These are phyloP conservation scores for Geosmithia morbida DNA, from an alignment of 2,329 filamentous ascomycete genomes.

Conservation along the genomic window DNA sequence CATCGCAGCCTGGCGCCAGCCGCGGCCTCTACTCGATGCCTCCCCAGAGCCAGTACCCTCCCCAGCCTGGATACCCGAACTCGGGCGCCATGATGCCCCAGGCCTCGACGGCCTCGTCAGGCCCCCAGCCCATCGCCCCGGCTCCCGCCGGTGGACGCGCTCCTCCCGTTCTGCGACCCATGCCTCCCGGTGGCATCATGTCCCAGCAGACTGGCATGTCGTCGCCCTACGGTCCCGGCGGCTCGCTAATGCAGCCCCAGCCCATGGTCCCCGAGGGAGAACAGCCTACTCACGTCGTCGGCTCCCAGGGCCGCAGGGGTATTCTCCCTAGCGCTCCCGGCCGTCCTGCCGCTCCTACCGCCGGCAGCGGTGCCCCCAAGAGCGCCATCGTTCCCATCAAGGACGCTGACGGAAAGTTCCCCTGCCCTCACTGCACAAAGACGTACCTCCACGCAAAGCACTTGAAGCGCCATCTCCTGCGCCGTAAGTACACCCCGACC, in stretches of 20 bases:
- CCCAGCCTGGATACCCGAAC: conserved; percentile 38
- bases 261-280: conserved; percentile 40
- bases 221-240: conserved; percentile 41
- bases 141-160: conserved; percentile 45
- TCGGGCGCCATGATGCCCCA: conserved; percentile 51
- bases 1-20: conserved; percentile 30
- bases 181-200: conserved; percentile 53
- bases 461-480: conserved; percentile 84
- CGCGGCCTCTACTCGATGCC: conserved; percentile 40
- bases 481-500: conserved; percentile 58
- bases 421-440: conserved; percentile 95
- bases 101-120: conserved; percentile 49
- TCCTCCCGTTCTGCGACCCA: conserved; percentile 50
- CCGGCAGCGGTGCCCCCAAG: conserved; percentile 57
- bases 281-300: conserved; percentile 80
- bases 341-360: conserved; percentile 60
- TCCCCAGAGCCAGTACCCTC: conserved; percentile 30
- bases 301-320: conserved; percentile 82
- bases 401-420: conserved; percentile 95
- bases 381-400: conserved; percentile 79
- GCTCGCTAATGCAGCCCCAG: conserved; percentile 35
- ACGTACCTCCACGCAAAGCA: conserved; percentile 97
- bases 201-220: conserved; percentile 36
- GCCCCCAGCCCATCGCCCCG: conserved; percentile 64
- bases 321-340: conserved; percentile 86